Evolutionary conservation across 2,329 filamentous ascomycete species (phyloP).

Genomic region (Alternaria conjuncta): DNA sequence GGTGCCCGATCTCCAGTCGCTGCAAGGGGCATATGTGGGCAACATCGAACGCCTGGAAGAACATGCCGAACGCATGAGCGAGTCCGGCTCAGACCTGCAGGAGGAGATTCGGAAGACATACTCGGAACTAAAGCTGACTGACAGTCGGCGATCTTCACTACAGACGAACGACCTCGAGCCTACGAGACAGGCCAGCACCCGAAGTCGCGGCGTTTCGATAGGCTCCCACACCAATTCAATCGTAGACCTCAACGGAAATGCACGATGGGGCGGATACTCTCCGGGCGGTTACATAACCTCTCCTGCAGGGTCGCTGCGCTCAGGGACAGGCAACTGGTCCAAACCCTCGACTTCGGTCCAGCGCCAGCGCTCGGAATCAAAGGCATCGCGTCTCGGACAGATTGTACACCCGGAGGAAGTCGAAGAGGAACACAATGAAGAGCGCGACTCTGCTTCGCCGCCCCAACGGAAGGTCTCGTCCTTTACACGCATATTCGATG

Average conservation of each 20-base stretch:
- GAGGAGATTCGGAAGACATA: constrained; percentile 78
- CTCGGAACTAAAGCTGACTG: constrained; percentile 72
- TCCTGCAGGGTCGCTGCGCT: constrained; percentile 66
- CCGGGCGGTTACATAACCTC: constrained; percentile 72
- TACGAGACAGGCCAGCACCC: constrained; percentile 30
- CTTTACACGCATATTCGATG: constrained; percentile 47
- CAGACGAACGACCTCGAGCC: constrained; percentile 32
- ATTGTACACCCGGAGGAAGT: constrained; percentile 47
- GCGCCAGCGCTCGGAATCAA: constrained; percentile 49
- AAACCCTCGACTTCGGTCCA: constrained; percentile 40
- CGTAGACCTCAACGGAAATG: constrained; percentile 70
- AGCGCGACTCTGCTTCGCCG: constrained; percentile 1
- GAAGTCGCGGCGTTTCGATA: constrained; percentile 51
- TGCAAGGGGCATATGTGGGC: constrained; percentile 66
- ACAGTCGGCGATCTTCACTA: constrained; percentile 69
- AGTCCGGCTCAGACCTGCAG: constrained; percentile 74
- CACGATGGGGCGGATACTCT: constrained; percentile 73
- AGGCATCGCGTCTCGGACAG: constrained; percentile 51
- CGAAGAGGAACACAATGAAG: constrained; percentile 19
- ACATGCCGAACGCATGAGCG: constrained; percentile 75
- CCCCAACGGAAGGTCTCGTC: constrained; percentile 42
- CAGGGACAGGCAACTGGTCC: constrained; percentile 51
- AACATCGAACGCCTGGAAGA: constrained; percentile 79
- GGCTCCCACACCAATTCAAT: constrained; percentile 64
- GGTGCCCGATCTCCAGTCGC: constrained; percentile 66